Evolutionary conservation across 495 filamentous ascomycete species (phyloP).

Genomic region (Neurospora sp.): DNA sequence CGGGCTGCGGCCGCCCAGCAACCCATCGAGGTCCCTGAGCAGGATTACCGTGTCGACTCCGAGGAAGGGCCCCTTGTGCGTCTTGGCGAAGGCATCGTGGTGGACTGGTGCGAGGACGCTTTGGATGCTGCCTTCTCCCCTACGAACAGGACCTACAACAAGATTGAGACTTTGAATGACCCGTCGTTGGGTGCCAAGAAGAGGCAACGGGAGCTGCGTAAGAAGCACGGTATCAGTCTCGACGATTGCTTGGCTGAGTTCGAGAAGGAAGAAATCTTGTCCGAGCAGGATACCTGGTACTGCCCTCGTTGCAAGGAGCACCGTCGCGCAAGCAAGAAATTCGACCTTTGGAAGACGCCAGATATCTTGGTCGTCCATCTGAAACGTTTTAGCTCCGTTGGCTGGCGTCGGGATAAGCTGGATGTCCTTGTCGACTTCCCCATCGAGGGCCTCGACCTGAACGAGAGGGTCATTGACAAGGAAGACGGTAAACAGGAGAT

Average conservation of each 20-base stretch:
- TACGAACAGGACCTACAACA: conserved; percentile 35
- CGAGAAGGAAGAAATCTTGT: conserved; percentile 82
- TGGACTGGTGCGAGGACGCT: conserved; percentile 66
- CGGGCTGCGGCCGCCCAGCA: conserved; percentile 20
- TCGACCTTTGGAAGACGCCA: conserved; percentile 91
- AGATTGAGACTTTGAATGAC: conserved; percentile 48
- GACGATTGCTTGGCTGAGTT: conserved; percentile 91
- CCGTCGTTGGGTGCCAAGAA: conserved; percentile 53
- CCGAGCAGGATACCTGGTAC: conserved; percentile 92
- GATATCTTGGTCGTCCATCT: conserved; percentile 87
- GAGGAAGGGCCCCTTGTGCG: conserved; percentile 57
- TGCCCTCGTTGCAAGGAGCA: conserved; percentile 93
- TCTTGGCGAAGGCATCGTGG: conserved; percentile 68
- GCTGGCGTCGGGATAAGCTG: conserved; percentile 73
- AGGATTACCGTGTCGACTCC: conserved; percentile 10
- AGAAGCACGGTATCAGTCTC: conserved; percentile 68
- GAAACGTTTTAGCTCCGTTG: conserved; percentile 81
- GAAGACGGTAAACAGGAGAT: conserved; percentile 68
- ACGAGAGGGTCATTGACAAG: conserved; percentile 60
- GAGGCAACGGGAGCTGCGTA: conserved; percentile 46
- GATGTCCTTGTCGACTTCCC: conserved; percentile 90
- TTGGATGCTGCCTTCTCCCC: conserved; percentile 59
- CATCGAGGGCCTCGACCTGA: conserved; percentile 75
- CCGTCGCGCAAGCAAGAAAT: conserved; percentile 83
- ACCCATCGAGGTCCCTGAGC: conserved; percentile 8